A percentile compares a stretch with the other conserved stretches of the same genome.
Conservation (phyloP, 2,329 filamentous ascomycete genomes). For the Fusarium dlaminii region DNA sequence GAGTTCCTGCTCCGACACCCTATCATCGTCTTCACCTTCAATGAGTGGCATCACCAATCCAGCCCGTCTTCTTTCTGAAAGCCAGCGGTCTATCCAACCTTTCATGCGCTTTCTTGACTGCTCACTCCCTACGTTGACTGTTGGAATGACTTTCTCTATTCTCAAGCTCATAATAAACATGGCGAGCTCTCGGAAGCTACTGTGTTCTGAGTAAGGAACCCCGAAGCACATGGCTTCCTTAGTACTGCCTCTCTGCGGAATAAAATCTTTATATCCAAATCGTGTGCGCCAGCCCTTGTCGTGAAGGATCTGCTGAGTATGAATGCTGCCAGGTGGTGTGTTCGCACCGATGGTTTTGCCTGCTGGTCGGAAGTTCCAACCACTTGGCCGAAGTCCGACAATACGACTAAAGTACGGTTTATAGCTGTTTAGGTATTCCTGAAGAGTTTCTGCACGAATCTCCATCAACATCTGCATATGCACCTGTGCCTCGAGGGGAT, state of each 20-base stretch:
- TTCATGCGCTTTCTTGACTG: constrained; percentile 68
- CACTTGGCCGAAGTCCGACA: constrained; percentile 90
- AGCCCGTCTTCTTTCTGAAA: constrained; percentile 65
- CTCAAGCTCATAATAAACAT: constrained; percentile 90
- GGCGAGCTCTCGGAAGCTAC: constrained; percentile 91
- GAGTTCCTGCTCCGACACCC: constrained; percentile 41
- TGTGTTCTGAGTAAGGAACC: constrained; percentile 96
- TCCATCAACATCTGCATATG: constrained; percentile 98
- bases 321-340: constrained; percentile 58
- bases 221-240: constrained; percentile 87
- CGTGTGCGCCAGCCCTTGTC: constrained; percentile 76
- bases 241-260: constrained; percentile 85
- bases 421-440: constrained; percentile 85
- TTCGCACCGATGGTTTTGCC: constrained; percentile 64
- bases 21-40: constrained; percentile 50
- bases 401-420: constrained; percentile 85
- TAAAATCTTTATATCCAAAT: constrained; percentile 77
- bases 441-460: constrained; percentile 88
- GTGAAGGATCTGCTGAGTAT: constrained; percentile 63
- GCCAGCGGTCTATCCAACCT: constrained; percentile 71
- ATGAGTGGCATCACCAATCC: constrained; percentile 60
- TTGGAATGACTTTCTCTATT: constrained; percentile 91
- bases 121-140: constrained; percentile 81
- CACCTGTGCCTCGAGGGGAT: constrained; percentile 88
- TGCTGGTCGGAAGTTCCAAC: constrained; percentile 89